Conservation (phyloP, 2,329 filamentous ascomycete species). For the Esteya vermicola region DNA sequence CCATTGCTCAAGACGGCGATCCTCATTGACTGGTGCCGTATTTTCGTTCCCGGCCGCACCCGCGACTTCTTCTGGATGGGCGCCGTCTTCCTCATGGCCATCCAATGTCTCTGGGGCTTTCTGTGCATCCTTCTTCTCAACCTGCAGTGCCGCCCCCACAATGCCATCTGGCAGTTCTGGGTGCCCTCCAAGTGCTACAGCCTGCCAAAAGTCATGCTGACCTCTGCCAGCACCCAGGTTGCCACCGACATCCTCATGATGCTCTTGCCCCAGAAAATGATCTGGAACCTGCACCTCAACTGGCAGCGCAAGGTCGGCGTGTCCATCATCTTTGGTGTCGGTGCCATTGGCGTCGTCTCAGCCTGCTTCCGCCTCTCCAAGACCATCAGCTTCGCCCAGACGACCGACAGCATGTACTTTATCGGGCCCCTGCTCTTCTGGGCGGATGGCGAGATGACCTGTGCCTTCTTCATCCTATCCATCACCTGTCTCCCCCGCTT, state of each 20-base stretch:
- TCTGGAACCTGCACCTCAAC: conserved; percentile 18
- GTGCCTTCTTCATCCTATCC: conserved; percentile 22
- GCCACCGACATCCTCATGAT: conserved; percentile 18
- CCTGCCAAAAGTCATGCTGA: conserved; percentile 14
- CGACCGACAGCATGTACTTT: conserved; percentile 19
- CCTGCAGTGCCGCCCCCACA: conserved; percentile 16
- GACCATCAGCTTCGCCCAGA: conserved; percentile 9
- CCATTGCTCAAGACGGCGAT: conserved; percentile 26
- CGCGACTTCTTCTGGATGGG: conserved; percentile 20
- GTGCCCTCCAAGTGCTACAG: conserved; percentile 18
- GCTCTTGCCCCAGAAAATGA: conserved; percentile 19
- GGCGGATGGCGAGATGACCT: conserved; percentile 29
- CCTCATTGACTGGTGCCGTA: conserved; percentile 26
- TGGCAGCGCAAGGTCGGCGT: conserved; percentile 18
- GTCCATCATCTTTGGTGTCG: conserved; percentile 17
- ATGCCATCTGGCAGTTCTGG: conserved; percentile 1
- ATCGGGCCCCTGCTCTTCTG: conserved; percentile 27
- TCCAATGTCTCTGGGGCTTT: conserved; percentile 18
- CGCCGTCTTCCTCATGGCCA: conserved; percentile 14
- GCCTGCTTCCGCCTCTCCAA: neutral
- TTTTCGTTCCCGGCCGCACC: conserved; percentile 17
- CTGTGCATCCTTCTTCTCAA: conserved; percentile 18
- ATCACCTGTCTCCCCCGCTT: conserved; percentile 8
- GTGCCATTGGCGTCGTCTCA: conserved; percentile 16
- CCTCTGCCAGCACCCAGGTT: conserved; percentile 18